A percentile compares a stretch with the other conserved stretches of the same genome.
Evolutionary conservation across 768 basidiomycete species (phyloP).

Genomic region (Suillus decipiens): DNA sequence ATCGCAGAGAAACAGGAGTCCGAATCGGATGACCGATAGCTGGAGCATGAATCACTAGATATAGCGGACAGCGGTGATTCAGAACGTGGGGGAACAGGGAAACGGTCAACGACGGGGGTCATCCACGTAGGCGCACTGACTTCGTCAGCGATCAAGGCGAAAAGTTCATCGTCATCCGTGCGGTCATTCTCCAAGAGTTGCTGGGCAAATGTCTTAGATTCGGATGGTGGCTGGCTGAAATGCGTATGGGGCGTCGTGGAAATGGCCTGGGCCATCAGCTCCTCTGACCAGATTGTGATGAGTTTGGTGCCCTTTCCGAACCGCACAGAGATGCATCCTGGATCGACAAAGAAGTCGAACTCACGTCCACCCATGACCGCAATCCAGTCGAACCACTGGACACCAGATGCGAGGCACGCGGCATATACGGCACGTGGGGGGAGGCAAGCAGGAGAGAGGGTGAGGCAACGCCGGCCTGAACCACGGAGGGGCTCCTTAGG

Average conservation of each 20-base stretch:
- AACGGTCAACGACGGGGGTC: constrained; percentile 62
- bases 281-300: constrained; percentile 70
- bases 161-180: constrained; percentile 72
- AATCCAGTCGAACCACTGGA: constrained; percentile 86
- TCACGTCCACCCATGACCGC: constrained; percentile 63
- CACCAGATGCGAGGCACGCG: constrained; percentile 65
- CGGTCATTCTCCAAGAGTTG: constrained; percentile 70
- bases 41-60: constrained; percentile 53
- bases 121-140: constrained; percentile 68
- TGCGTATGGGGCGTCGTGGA: constrained; percentile 13
- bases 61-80: constrained; percentile 59
- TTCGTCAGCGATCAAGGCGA: constrained; percentile 73
- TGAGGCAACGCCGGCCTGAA: constrained; percentile 73
- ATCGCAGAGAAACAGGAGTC: constrained; percentile 69
- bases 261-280: constrained; percentile 35
- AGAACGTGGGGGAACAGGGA: constrained; percentile 53
- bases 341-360: constrained; percentile 82
- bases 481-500: constrained; percentile 64
- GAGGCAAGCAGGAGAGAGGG: constrained; percentile 65
- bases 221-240: constrained; percentile 22
- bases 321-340: constrained; percentile 74
- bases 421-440: constrained; percentile 74
- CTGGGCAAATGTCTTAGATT: constrained; percentile 68
- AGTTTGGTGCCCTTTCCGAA: constrained; percentile 48
- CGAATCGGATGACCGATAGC: constrained; percentile 69